Evolutionary conservation across 2,329 filamentous ascomycete genomes (phyloP).

Genomic region (Colletotrichum sublineola): DNA sequence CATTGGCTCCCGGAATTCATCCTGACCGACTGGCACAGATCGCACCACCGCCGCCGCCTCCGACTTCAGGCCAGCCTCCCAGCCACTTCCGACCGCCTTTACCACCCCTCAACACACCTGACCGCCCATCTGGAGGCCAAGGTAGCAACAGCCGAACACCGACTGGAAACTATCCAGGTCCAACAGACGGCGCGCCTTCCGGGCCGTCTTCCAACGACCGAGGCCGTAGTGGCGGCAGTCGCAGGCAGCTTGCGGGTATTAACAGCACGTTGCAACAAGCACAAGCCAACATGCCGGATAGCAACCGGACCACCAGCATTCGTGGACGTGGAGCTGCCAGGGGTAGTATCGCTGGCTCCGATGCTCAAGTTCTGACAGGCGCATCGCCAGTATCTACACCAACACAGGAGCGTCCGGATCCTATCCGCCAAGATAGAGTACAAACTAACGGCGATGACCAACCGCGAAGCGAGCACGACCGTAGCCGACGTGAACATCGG

Average conservation of each 20-base stretch:
- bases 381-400: conserved; percentile 65
- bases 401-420: conserved; percentile 62
- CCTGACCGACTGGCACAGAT: conserved; percentile 66
- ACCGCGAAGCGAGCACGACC: conserved; percentile 58
- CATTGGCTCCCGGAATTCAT: conserved; percentile 57
- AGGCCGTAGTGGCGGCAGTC: conserved; percentile 52
- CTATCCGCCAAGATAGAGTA: conserved; percentile 55
- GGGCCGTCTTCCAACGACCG: conserved; percentile 49
- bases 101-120: conserved; percentile 49
- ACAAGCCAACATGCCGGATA: conserved; percentile 57
- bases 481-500: conserved; percentile 59
- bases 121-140: conserved; percentile 45
- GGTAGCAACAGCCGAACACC: conserved; percentile 29
- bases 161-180: conserved; percentile 31
- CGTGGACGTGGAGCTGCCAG: conserved; percentile 53
- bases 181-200: conserved; percentile 42
- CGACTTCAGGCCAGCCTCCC: conserved; percentile 48
- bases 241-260: conserved; percentile 70
- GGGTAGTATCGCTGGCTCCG: conserved; percentile 65
- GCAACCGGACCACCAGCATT: conserved; percentile 52
- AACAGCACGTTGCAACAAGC: conserved; percentile 70
- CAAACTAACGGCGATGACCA: conserved; percentile 54
- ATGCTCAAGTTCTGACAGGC: conserved; percentile 69
- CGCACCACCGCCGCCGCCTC: conserved; percentile 53
- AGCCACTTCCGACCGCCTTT: conserved; percentile 50